Conservation (phyloP, 78 protist species). For the Guillardia theta region DNA sequence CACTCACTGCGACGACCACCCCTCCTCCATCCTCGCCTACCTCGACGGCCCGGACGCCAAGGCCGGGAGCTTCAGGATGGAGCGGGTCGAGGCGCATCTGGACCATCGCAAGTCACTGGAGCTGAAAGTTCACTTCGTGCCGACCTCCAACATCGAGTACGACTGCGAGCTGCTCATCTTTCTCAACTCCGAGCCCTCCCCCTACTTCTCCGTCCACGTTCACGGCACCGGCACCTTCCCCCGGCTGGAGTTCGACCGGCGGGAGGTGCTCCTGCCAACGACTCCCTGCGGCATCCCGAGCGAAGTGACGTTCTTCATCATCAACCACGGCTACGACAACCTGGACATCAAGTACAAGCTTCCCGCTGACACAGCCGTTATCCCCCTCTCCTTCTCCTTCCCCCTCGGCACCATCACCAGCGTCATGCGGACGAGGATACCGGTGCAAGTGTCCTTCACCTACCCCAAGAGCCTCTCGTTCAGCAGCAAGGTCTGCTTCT, state of each 20-base stretch:
- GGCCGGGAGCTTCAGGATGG: not conserved
- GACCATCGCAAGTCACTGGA: not conserved
- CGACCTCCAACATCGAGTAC: constrained; percentile 3
- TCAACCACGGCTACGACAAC: constrained; percentile 70
- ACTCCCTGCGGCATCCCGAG: constrained; percentile 63
- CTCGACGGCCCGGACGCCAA: not conserved
- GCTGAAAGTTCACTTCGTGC: constrained; percentile 48
- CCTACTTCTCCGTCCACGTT: not conserved
- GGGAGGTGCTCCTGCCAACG: constrained; percentile 61
- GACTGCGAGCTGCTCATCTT: not conserved
- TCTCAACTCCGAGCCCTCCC: not conserved
- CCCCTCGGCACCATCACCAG: constrained; percentile 60
- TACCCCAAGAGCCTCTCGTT: not conserved
- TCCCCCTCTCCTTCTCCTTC: constrained; percentile 57
- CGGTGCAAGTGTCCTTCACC: constrained; percentile 41
- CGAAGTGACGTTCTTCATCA: constrained; percentile 31
- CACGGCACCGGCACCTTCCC: constrained; percentile 52
- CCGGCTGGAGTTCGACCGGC: constrained; percentile 54
- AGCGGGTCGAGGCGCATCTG: not conserved
- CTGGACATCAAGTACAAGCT: constrained; percentile 46
- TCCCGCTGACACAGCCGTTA: constrained; percentile 39
- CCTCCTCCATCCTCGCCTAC: not conserved
- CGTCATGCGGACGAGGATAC: not conserved
- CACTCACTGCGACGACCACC: constrained; percentile 41
- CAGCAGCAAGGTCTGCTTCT: constrained; percentile 22